Percentiles rank a stretch among this genome's conserved stretches.
Evolutionary conservation across 2,329 filamentous ascomycete species (phyloP).

Genomic region (Leptographium procerum): DNA sequence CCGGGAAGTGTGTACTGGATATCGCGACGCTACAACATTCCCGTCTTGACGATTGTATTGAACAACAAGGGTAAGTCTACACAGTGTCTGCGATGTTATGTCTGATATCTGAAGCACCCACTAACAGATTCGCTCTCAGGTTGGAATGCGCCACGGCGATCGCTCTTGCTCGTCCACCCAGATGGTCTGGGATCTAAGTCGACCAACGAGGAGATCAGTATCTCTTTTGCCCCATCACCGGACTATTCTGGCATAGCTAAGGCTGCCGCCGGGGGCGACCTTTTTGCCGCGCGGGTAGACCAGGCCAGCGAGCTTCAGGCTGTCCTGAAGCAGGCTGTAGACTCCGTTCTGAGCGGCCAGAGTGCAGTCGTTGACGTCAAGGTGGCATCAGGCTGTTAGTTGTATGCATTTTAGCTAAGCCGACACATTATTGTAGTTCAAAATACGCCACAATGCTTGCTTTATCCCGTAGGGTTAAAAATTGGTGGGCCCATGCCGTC

Average conservation of each 20-base stretch:
- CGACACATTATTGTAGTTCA: no score
- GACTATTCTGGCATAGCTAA: slow-evolving; percentile 51
- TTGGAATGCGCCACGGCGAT: slow-evolving; percentile 49
- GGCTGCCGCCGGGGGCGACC: slow-evolving; percentile 43
- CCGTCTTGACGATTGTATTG: slow-evolving; percentile 35
- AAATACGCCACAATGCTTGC: no score
- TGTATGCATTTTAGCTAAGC: not conserved
- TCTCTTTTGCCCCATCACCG: slow-evolving; percentile 45
- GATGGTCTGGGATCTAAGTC: slow-evolving; percentile 41
- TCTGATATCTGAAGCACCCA: not conserved
- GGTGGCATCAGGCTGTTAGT: slow-evolving; percentile 25
- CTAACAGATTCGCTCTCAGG: slow-evolving; percentile 19
- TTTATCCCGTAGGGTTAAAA: no score
- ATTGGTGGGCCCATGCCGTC: no score
- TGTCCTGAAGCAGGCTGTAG: slow-evolving; percentile 38
- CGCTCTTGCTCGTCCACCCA: slow-evolving; percentile 45
- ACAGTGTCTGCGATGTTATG: not conserved
- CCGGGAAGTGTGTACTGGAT: slow-evolving; percentile 39
- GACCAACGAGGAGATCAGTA: slow-evolving; percentile 51
- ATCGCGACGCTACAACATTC: slow-evolving; percentile 32
- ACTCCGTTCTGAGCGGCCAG: slow-evolving; percentile 36
- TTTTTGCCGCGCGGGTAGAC: slow-evolving; percentile 37
- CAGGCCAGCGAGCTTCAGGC: slow-evolving; percentile 33
- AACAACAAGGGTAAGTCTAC: slow-evolving; percentile 36
- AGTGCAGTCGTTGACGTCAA: slow-evolving; percentile 43